Conservation (phyloP, 345 rosid genomes). For the Eucalyptus grandis region DNA sequence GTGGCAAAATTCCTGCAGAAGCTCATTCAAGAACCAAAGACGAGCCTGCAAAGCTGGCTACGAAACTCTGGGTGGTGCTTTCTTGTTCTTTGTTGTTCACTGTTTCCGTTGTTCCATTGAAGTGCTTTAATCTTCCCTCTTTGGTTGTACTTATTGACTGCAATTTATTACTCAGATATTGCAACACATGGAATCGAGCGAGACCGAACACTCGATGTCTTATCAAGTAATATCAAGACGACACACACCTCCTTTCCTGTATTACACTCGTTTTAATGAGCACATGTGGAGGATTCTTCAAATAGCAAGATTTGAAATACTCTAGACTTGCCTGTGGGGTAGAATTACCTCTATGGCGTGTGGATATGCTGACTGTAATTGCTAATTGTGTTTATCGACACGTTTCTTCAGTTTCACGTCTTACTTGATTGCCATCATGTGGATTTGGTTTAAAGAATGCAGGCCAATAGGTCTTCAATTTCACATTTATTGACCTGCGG, state of each 20-base stretch:
- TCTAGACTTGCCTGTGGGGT: not conserved
- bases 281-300: not conserved
- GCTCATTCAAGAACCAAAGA: too few species aligned
- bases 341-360: not conserved
- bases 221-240: constrained; percentile 98
- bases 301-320: not conserved
- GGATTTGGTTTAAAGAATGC: not conserved
- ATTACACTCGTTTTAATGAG: not conserved
- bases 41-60: too few species aligned
- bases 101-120: not conserved
- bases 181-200: constrained; percentile 94
- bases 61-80: too few species aligned
- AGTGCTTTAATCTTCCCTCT: not conserved
- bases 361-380: not conserved
- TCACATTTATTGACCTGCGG: not conserved
- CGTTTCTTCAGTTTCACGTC: not conserved
- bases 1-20: too few species aligned
- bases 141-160: not conserved
- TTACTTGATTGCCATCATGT: not conserved
- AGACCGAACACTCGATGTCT: constrained; percentile 97
- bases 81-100: too few species aligned
- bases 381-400: not conserved
- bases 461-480: not conserved
- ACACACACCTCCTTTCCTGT: not conserved
- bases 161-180: constrained; percentile 42